Evolutionary conservation across 805 yeast species (phyloP).

Genomic region (Sungouiella blattae): DNA sequence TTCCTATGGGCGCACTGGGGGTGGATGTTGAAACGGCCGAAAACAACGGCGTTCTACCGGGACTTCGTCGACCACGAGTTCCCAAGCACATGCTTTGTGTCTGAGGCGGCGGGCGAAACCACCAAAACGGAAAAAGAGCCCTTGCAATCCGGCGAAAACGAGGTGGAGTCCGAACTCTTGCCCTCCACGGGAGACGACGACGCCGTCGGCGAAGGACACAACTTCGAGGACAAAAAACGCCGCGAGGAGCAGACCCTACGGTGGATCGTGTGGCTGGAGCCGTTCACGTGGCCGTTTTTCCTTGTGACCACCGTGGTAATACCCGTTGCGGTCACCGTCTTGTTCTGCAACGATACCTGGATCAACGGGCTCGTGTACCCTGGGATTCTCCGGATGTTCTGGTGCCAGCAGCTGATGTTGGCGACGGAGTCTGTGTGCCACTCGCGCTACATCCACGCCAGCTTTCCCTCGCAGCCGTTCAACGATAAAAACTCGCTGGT

Average conservation of each 20-base stretch:
- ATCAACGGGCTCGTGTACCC: constrained; percentile 54
- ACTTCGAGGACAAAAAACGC: constrained; percentile 12
- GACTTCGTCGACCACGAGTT: constrained; percentile 38
- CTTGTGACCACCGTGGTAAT: constrained; percentile 26
- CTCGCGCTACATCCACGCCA: constrained; percentile 53
- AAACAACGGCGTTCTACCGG: constrained; percentile 26
- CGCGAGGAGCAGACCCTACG: constrained; percentile 14
- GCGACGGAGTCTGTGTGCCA: constrained; percentile 84
- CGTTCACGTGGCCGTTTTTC: constrained; percentile 24
- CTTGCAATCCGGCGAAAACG: not conserved
- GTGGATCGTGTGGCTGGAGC: constrained; percentile 36
- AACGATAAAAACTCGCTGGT: constrained; percentile 63
- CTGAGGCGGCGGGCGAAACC: constrained; percentile 1
- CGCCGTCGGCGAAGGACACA: constrained; percentile 9
- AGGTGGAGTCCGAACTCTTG: not conserved
- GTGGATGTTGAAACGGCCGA: constrained; percentile 72
- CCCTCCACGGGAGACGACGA: constrained; percentile 10
- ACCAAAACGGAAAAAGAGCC: not conserved
- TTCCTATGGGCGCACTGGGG: constrained; percentile 83
- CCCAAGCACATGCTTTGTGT: constrained; percentile 11
- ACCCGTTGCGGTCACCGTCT: constrained; percentile 26
- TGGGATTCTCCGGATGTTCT: constrained; percentile 67
- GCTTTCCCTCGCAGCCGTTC: constrained; percentile 54
- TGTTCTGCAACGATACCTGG: constrained; percentile 27
- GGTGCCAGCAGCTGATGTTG: constrained; percentile 78